phyloP scores from a whole-genome alignment of 2,329 filamentous ascomycete genomes.

The Pyrenophora teres region DNA sequence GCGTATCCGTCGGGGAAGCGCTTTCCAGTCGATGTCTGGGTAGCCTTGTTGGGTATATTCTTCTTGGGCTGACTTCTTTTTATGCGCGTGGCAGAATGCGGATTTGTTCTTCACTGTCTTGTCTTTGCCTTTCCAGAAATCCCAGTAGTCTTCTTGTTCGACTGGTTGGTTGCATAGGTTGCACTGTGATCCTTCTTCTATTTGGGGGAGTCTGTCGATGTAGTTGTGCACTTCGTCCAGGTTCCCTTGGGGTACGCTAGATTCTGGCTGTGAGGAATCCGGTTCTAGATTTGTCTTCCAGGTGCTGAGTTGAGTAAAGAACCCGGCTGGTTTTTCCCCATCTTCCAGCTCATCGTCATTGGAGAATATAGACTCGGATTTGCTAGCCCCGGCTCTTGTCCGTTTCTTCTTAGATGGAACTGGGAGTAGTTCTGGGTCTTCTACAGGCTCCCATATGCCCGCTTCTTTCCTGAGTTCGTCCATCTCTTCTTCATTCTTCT shows the following conservation, averaged over 20 bases:
- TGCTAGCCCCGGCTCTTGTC: neutral
- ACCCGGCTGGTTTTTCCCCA: conserved; percentile 14
- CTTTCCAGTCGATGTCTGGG: conserved; percentile 71
- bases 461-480: neutral
- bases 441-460: too few relatives aligned
- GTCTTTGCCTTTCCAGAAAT: conserved; percentile 39
- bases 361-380: neutral
- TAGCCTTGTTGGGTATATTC: conserved; percentile 63
- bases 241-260: conserved; percentile 21
- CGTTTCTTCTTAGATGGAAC: conserved; percentile 14
- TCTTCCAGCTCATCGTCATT: conserved; percentile 8
- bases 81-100: conserved; percentile 46
- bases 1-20: conserved; percentile 63
- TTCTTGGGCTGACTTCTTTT: conserved; percentile 34
- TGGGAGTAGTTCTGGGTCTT: neutral
- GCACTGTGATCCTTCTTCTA: conserved; percentile 52
- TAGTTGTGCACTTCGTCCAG: conserved; percentile 25
- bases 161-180: conserved; percentile 70
- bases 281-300: conserved; percentile 19
- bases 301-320: conserved; percentile 22
- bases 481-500: conserved; percentile 7
- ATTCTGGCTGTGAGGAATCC: conserved; percentile 22
- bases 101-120: conserved; percentile 58
- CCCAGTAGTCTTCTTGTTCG: conserved; percentile 58
- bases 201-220: conserved; percentile 20